Base-by-base conservation (phyloP, 768 basidiomycete genomes). In the Kwoniella dejecticola region DNA sequence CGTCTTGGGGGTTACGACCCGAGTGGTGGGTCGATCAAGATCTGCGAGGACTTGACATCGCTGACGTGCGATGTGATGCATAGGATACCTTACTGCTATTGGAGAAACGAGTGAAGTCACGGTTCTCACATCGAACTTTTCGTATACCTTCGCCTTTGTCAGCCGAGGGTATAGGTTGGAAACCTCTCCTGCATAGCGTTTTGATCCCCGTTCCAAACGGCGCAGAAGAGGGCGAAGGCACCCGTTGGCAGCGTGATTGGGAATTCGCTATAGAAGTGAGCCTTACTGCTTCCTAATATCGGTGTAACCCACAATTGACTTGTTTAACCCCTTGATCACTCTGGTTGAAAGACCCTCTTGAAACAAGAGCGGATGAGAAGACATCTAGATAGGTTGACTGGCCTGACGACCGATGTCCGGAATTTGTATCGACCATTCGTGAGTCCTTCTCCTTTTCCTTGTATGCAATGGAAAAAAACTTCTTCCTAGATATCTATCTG, bases 71-170 rank as follows among this genome's bases (percentile, higher is more conserved):
- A 15, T 36, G 7, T 7, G 33, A 7, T 7, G 33, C 33, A 46
- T 61, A 81, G 79, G 93, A 98, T 70, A 89, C 91, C 17, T 84
- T 97, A 61, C 89, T 90, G 64, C 80, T 89, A 2, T 82, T 99
- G 17, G 96, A 99, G 77, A 99, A 99, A 77, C 84, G 96, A 44
- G 96, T 99, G 50, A 96, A 98, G 79, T 96, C 92, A 66, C 86
- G 96, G 2, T 99, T 98, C 80, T 97, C 94, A 1, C 91, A 93
- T 30, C 83, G 96, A 57, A 89, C 91, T 70, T 82, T 94, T 57
- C 85, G 90, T 47, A 87, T 90, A 5, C 83, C 86, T 0, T 85
- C 89, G 13, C 86, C 87, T 1, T 71, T 80, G 4, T 80, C 80
- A 8, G 61, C 86, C 0, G 77, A 87, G 82, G 73, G 84, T 12